Base-by-base conservation (phyloP, 495 filamentous ascomycete species). In the Hypoxylon fragiforme region DNA sequence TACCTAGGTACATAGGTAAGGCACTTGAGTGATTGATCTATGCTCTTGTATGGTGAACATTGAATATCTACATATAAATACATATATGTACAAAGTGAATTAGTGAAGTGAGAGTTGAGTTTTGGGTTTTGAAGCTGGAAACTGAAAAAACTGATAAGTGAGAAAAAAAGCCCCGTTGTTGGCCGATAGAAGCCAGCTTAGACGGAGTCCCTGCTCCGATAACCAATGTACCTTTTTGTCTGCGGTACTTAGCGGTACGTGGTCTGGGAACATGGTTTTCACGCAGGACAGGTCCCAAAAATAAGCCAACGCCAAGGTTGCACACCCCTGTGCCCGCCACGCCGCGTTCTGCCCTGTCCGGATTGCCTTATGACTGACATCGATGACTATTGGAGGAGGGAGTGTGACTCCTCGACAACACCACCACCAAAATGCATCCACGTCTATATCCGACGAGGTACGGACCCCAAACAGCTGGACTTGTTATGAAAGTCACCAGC, bases 381-480 rank as follows among this genome's bases (percentile, higher is more conserved):
- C 34, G 55, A 61, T 61, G 54, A 57, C 61, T 57, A 62, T 41
- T 63, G 63, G 60, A 48, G 53, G 53, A 43, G 50, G 57, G 46
- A 40, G 54, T 64, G 65, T 67, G 65, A 67, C 65, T 67, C 62
- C 38, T 60, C 49, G 48, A 60, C 52, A 46, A 60, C 65, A 60
- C 59, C 65, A 62, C 64, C 64, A 67, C 45, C 64, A 63, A 58
- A 52, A 55, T 48, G 50, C 48, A 67, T 65, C 64, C 64, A 65
- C 64, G 64, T 67, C 62, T 62, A 60, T 60, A 60, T 60, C 57
- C 50, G 57, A 60, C 24, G 53, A 48, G 46, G 58, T 57, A 62
- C 58, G 53, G 58, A 56, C 58, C 57, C 57, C 57, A 60, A 60
- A 55, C 48, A 48, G n/a, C n/a, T n/a, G n/a, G 15, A 48, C 24